A percentile compares a stretch with the other conserved stretches of the same genome.
Evolutionary conservation across 257 asterid genomes (phyloP).

Genomic region (Solanum rostratum): DNA sequence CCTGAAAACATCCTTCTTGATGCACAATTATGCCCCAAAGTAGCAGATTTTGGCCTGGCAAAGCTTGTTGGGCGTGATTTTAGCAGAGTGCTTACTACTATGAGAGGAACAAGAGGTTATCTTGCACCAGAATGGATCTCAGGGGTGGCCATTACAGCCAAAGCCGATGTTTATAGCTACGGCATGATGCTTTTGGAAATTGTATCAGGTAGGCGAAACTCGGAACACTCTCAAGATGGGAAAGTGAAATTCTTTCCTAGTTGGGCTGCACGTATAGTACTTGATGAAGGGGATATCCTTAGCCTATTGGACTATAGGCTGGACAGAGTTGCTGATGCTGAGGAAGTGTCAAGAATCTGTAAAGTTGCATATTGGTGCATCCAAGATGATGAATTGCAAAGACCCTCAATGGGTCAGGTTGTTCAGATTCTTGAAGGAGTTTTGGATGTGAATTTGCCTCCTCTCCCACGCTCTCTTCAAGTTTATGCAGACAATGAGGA

Average conservation of each 20-base stretch:
- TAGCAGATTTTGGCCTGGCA: slow-evolving; percentile 52
- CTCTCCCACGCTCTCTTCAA: slow-evolving; percentile 37
- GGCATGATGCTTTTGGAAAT: slow-evolving; percentile 47
- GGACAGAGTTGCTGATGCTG: slow-evolving; percentile 16
- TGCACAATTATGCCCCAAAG: slow-evolving; percentile 32
- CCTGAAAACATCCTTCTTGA: slow-evolving; percentile 40
- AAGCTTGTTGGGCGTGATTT: slow-evolving; percentile 45
- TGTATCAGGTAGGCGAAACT: slow-evolving; percentile 34
- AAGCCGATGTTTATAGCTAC: slow-evolving; percentile 43
- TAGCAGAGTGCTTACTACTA: slow-evolving; percentile 32
- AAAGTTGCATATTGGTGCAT: slow-evolving; percentile 44
- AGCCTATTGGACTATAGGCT: slow-evolving; percentile 20
- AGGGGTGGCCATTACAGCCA: slow-evolving; percentile 32
- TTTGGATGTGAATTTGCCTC: slow-evolving; percentile 32
- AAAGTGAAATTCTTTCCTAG: slow-evolving; percentile 26
- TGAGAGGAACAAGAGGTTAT: slow-evolving; percentile 44
- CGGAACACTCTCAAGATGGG: slow-evolving; percentile 21
- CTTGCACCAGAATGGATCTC: slow-evolving; percentile 47
- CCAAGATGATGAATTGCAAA: slow-evolving; percentile 30
- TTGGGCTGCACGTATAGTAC: slow-evolving; percentile 14
- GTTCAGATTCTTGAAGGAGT: slow-evolving; percentile 43
- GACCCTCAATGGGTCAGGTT: slow-evolving; percentile 40
- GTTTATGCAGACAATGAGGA: slow-evolving; percentile 30
- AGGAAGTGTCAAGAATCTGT: slow-evolving; percentile 24
- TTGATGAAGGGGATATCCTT: slow-evolving; percentile 27